Evolutionary conservation across 176 grass and related monocot genomes (phyloP), one percentile per base, ranked within the genome.

Genomic region (Saccharum officinarum): DNA sequence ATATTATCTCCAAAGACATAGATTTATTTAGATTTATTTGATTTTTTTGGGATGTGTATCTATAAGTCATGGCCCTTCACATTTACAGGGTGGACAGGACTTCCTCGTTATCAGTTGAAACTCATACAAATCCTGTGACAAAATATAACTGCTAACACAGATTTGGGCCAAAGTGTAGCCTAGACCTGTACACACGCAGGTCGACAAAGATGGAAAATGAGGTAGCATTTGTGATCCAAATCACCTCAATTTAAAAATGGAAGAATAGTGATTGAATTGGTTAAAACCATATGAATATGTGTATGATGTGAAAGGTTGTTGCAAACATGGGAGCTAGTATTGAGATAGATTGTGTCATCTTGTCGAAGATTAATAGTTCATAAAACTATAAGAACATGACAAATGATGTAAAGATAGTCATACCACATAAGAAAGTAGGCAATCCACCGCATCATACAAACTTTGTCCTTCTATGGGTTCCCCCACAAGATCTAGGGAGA

Each of bases 371-470:
- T 22, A 8, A n/a, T 57, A 57, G 7, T 57, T n/a, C 7, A 3
- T 57, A 57, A 22, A 57, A 57, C 6, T 30, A 12, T 18, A 63
- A 22, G 28, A 18, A 77, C 28, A 31, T 71, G 15, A 16, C 5
- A 72, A 31, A 65, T 64, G 1, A 38, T 82, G 1, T 22, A 37
- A 44, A 49, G 10, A 10, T 0, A 31, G 46, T 20, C 45, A 63
- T 85, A 89, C 88, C 88, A 82, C 67, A 25, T 62, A 89, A 69
- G 77, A 89, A 50, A 89, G 77, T 26, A 89, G n/a, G 62, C 76
- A 80, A 68, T 89, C 87, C 46, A 89, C 36, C 15, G 69, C 82
- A 85, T 85, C 20, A 15, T 69, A 38, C 20, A 89, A 60, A 17
- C 69, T 85, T 46, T 89, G 15, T 44, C 37, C 47, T 30, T 80